Percentiles rank a stretch among this genome's conserved stretches.
These are phyloP conservation scores for Raphidocelis subcapitata DNA, from an alignment of 139 green algal species.

Conservation along the genomic window DNA sequence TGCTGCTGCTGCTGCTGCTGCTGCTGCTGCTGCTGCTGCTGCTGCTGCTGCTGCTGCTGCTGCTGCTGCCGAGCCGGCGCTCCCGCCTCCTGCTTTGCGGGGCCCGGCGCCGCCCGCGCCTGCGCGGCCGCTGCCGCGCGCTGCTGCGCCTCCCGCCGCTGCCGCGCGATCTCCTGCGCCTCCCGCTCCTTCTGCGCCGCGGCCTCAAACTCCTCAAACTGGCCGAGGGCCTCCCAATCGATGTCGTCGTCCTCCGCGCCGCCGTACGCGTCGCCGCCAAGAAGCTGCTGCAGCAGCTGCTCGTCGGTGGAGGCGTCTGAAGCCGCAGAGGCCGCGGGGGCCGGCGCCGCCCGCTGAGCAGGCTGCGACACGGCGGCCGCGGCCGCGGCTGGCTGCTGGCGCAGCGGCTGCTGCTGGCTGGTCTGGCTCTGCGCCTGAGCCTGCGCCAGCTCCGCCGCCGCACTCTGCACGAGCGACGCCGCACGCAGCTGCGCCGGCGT, in stretches of 20 bases:
- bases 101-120: neutral
- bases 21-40: slow-evolving; percentile 1
- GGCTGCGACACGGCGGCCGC: too few relatives aligned
- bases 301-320: neutral
- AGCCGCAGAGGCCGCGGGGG: too few relatives aligned
- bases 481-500: too few relatives aligned
- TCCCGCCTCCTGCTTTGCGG: neutral
- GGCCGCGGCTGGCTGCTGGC: too few relatives aligned
- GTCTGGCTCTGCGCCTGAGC: too few relatives aligned
- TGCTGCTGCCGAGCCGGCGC: neutral
- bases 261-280: neutral
- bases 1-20: neutral
- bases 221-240: slow-evolving; percentile 19
- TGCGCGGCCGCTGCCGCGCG: neutral
- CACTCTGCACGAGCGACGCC: too few relatives aligned
- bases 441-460: too few relatives aligned
- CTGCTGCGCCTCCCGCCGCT: neutral
- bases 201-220: slow-evolving; percentile 18
- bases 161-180: slow-evolving; percentile 11
- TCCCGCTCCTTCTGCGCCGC: slow-evolving; percentile 3
- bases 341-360: too few relatives aligned
- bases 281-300: slow-evolving; percentile 1
- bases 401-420: too few relatives aligned
- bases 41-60: slow-evolving; percentile 14
- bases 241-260: slow-evolving; percentile 23